These are phyloP conservation scores for Cercospora brassicicola DNA, from an alignment of 2,329 filamentous ascomycete genomes.

Conservation along the genomic window DNA sequence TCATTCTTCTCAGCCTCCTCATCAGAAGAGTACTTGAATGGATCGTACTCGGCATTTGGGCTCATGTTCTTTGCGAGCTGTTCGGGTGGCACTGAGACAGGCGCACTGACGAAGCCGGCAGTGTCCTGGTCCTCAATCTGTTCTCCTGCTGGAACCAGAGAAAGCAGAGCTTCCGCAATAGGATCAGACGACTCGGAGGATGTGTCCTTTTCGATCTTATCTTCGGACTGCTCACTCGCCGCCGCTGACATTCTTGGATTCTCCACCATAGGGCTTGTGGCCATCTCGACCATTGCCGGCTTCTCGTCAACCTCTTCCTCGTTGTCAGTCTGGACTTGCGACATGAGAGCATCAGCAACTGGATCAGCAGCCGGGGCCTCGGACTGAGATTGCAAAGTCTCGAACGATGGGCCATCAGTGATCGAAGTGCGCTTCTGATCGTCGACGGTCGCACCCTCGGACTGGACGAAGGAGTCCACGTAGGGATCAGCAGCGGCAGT, in stretches of 20 bases:
- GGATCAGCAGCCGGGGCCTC: constrained; percentile 2
- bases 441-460: background rate
- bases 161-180: background rate
- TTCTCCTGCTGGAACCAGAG: constrained; percentile 4
- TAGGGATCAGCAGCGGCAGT: constrained; percentile 1
- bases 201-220: background rate
- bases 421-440: background rate
- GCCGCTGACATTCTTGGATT: constrained; percentile 8
- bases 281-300: background rate
- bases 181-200: background rate
- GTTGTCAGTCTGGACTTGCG: background rate
- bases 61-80: constrained; percentile 5
- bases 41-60: constrained; percentile 5
- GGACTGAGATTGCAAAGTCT: constrained; percentile 9
- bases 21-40: constrained; percentile 6
- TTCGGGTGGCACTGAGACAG: background rate
- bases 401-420: background rate
- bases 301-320: constrained; percentile 1
- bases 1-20: background rate
- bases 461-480: constrained; percentile 5
- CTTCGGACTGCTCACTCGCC: background rate
- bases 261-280: constrained; percentile 7
- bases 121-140: constrained; percentile 6
- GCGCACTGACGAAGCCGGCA: constrained; percentile 6
- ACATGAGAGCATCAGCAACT: constrained; percentile 10